A percentile compares a stretch with the other conserved stretches of the same genome.
These are phyloP conservation scores for Penicillium sp. DNA, from an alignment of 2,329 filamentous ascomycete genomes.

Conservation along the genomic window DNA sequence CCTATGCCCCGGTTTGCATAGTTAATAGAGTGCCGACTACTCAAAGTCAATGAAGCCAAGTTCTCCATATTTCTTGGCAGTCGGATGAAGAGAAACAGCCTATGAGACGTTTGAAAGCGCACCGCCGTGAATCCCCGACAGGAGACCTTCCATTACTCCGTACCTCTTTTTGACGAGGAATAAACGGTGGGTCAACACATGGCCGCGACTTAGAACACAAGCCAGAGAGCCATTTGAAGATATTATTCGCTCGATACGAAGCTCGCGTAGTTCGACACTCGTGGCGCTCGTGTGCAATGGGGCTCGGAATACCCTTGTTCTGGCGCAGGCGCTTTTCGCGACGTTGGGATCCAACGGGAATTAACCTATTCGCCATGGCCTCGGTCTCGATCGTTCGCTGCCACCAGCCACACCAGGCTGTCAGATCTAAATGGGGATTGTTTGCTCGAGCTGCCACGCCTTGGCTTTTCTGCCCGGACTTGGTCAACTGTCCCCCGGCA, in stretches of 20 bases:
- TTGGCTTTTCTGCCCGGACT: slow-evolving; percentile 5
- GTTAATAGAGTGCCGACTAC: not conserved
- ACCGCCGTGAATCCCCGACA: slow-evolving; percentile 11
- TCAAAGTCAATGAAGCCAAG: not conserved
- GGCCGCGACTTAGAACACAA: slow-evolving; percentile 7
- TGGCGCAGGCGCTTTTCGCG: slow-evolving; percentile 1
- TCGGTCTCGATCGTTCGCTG: slow-evolving; percentile 17
- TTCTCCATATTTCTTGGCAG: slow-evolving; percentile 6
- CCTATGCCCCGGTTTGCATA: slow-evolving; percentile 1
- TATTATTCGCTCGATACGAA: slow-evolving; percentile 14
- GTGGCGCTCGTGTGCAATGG: slow-evolving; percentile 9
- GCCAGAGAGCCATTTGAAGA: slow-evolving; percentile 5
- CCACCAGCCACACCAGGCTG: slow-evolving; percentile 13
- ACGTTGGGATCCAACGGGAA: not conserved
- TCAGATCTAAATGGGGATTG: slow-evolving; percentile 8
- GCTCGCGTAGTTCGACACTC: slow-evolving; percentile 1
- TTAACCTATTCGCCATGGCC: not conserved
- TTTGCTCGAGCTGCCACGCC: slow-evolving; percentile 1
- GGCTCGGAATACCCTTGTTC: slow-evolving; percentile 9
- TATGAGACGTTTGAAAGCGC: slow-evolving; percentile 8
- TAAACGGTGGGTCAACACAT: slow-evolving; percentile 3
- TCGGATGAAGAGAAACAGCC: slow-evolving; percentile 8
- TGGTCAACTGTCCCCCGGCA: slow-evolving; percentile 12
- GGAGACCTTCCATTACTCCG: too few relatives aligned
- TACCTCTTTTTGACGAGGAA: slow-evolving; percentile 5